These are phyloP conservation scores for Gaillardinia entomophila DNA, from an alignment of 805 yeast species.

Conservation along the genomic window DNA sequence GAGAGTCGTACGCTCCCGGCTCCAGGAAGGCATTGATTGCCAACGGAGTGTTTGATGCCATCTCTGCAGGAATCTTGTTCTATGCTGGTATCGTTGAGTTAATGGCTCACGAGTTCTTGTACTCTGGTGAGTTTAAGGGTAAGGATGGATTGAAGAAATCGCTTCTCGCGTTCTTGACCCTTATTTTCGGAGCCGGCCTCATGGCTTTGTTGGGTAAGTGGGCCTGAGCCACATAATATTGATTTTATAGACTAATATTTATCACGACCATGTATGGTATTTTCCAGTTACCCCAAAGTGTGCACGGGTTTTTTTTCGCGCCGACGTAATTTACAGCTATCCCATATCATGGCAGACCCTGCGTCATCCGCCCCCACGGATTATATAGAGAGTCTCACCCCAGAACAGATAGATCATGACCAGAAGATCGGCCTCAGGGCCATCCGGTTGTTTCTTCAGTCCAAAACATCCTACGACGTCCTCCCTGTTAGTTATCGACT, in stretches of 20 bases:
- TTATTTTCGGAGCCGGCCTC: conserved; percentile 64
- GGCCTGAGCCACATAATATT: conserved; percentile 38
- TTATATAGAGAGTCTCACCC: conserved; percentile 33
- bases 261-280: no score
- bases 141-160: conserved; percentile 45
- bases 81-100: conserved; percentile 32
- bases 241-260: not conserved
- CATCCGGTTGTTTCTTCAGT: conserved; percentile 75
- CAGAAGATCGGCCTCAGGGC: conserved; percentile 76
- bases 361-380: conserved; percentile 35
- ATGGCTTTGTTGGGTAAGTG: conserved; percentile 77
- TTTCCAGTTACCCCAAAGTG: no score
- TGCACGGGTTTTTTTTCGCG: no score
- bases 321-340: no score
- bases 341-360: conserved; percentile 14
- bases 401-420: conserved; percentile 45
- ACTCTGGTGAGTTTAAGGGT: conserved; percentile 47
- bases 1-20: conserved; percentile 26
- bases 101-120: conserved; percentile 36
- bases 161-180: conserved; percentile 45
- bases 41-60: conserved; percentile 28
- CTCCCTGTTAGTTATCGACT: conserved; percentile 91
- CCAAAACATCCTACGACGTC: conserved; percentile 94
- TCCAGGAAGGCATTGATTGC: conserved; percentile 27
- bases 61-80: conserved; percentile 30